Evolutionary conservation across 306 rosid genomes (phyloP).

Genomic region (Gillenia trifoliata): DNA sequence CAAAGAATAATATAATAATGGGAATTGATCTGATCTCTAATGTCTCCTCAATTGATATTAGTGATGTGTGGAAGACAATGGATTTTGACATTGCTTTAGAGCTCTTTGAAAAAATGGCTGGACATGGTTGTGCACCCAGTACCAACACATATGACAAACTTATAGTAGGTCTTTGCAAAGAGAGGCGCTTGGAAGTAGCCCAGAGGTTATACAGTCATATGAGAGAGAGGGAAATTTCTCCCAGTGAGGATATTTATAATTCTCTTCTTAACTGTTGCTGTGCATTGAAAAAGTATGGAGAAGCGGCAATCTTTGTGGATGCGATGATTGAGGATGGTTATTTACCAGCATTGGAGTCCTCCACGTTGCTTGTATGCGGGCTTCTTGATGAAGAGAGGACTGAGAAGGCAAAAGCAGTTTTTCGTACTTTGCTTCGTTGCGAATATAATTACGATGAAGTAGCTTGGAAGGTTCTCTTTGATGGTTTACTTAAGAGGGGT

Average conservation of each 20-base stretch:
- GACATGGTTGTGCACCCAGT: constrained; percentile 58
- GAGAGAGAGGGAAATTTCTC: constrained; percentile 48
- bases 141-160: constrained; percentile 60
- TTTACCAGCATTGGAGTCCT: constrained; percentile 64
- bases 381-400: constrained; percentile 44
- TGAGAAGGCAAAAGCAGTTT: constrained; percentile 59
- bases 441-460: constrained; percentile 73
- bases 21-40: constrained; percentile 29
- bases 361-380: constrained; percentile 65
- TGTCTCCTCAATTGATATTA: constrained; percentile 27
- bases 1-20: constrained; percentile 7
- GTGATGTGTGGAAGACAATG: constrained; percentile 49
- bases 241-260: constrained; percentile 51
- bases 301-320: constrained; percentile 56
- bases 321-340: constrained; percentile 52
- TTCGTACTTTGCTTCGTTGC: constrained; percentile 41
- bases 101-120: constrained; percentile 60
- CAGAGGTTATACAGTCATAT: constrained; percentile 45
- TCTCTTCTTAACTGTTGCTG: constrained; percentile 62
- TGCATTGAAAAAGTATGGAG: constrained; percentile 45
- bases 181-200: constrained; percentile 39
- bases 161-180: constrained; percentile 69
- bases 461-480: constrained; percentile 80
- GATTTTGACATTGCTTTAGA: constrained; percentile 47
- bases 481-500: constrained; percentile 67